These are phyloP conservation scores for Melampsora larici-populina DNA, from an alignment of 1,284 basidiomycete genomes.

Conservation along the genomic window DNA sequence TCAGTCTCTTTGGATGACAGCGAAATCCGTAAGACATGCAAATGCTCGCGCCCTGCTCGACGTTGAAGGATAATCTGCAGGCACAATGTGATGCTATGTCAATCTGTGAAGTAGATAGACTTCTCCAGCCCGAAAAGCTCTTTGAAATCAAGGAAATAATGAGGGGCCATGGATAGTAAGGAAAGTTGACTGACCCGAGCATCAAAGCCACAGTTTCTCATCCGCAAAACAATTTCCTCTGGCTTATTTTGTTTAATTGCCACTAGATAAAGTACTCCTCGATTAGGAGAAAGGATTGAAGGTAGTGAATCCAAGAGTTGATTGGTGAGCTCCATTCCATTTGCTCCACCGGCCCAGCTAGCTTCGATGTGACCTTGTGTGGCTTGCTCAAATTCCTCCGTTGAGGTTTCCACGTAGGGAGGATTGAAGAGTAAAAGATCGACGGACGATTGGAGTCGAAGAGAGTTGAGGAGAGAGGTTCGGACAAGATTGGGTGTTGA, in stretches of 20 bases:
- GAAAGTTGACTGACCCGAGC: constrained; percentile 61
- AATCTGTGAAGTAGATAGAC: background rate
- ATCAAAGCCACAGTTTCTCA: constrained; percentile 63
- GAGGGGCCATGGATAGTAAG: background rate
- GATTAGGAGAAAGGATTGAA: constrained; percentile 75
- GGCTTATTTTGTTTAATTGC: constrained; percentile 87
- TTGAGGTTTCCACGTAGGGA: constrained; percentile 86
- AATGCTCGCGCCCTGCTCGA: constrained; percentile 73
- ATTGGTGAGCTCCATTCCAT: constrained; percentile 60
- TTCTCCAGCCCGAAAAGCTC: constrained; percentile 13
- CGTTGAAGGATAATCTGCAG: constrained; percentile 69
- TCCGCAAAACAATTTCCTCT: constrained; percentile 63
- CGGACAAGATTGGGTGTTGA: constrained; percentile 28
- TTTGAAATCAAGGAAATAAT: constrained; percentile 31
- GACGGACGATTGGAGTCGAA: constrained; percentile 56
- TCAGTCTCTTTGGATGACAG: constrained; percentile 1
- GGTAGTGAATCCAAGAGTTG: constrained; percentile 72
- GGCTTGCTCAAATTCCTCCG: constrained; percentile 56
- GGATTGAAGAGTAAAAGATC: constrained; percentile 94
- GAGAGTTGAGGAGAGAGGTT: constrained; percentile 18
- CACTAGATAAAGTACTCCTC: constrained; percentile 76
- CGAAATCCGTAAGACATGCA: constrained; percentile 63
- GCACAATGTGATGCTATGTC: background rate
- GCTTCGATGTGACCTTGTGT: constrained; percentile 5
- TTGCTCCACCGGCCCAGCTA: constrained; percentile 57